These are phyloP conservation scores for Echium plantagineum DNA, from an alignment of 257 asterid species.

Conservation along the genomic window DNA sequence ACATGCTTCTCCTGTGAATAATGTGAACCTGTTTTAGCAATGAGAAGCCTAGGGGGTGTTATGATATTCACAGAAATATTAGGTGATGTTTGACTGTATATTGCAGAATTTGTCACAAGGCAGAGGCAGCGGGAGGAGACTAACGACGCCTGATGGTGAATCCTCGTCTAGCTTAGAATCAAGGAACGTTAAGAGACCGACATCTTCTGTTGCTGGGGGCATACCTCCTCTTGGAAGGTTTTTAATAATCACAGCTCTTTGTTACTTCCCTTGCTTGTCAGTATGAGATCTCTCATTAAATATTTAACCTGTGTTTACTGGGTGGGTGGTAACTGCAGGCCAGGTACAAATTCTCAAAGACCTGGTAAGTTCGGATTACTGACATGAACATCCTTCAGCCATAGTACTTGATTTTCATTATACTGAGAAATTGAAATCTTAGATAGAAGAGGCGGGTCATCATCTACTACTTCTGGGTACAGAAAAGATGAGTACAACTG, in stretches of 20 bases:
- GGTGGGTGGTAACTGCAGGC: slow-evolving; percentile 46
- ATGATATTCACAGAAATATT: neutral
- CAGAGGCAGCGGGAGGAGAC: slow-evolving; percentile 69
- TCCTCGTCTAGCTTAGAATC: slow-evolving; percentile 48
- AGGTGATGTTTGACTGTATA: neutral
- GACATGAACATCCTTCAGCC: neutral
- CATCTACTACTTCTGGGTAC: slow-evolving; percentile 67
- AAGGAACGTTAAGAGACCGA: slow-evolving; percentile 62
- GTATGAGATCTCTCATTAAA: neutral
- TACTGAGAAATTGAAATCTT: slow-evolving; percentile 11
- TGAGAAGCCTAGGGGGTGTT: neutral
- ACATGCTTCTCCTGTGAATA: neutral
- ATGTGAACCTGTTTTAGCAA: neutral
- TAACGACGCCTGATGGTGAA: slow-evolving; percentile 43
- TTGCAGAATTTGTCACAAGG: slow-evolving; percentile 88
- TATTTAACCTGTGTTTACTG: slow-evolving; percentile 8
- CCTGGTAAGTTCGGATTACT: slow-evolving; percentile 48
- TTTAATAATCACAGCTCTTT: neutral
- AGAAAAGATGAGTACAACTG: slow-evolving; percentile 88
- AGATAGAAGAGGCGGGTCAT: slow-evolving; percentile 84
- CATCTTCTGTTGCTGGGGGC: slow-evolving; percentile 87
- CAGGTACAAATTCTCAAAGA: slow-evolving; percentile 55
- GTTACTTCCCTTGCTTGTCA: neutral
- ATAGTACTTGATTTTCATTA: neutral
- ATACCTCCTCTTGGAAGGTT: slow-evolving; percentile 95